Base-by-base conservation (phyloP, 495 filamentous ascomycete genomes). In the Chaetomidium leptoderma region DNA sequence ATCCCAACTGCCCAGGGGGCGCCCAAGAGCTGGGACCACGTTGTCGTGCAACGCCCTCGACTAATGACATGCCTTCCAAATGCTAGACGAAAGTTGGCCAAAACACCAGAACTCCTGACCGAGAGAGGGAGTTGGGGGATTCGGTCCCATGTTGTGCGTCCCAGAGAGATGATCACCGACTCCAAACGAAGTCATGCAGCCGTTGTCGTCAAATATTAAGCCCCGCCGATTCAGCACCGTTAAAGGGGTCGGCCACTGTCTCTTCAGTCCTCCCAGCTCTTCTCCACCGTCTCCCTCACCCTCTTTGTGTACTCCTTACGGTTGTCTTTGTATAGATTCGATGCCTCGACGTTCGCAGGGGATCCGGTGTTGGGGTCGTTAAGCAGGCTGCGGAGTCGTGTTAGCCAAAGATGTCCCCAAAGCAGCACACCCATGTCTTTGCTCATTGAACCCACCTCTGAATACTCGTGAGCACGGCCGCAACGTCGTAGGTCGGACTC, bases 401-500 rank as follows among this genome's bases (percentile, higher is more conserved):
- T 58, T 48, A 66, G 60, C 26, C 32, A 13, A n/a, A 24, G 11
- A 45, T 35, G 40, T 7, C 33, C 24, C 23, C 51, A 17, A 17
- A 32, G 11, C n/a, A n/a, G n/a, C n/a, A n/a, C n/a, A 27, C 45
- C 48, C 23, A 10, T 4, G 16, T 9, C 19, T 36, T 43, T 16
- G 2, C 33, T 5, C 4, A 23, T 55, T 11, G 14, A 49, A 56
- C 64, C 55, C 73, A 96, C 92, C 93, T 97, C 70, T 98, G 93
- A 60, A 98, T 96, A 66, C 92, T 97, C 6, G 93, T 98, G 63
- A 98, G 75, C 63, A 98, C 91, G 8, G 93, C 93, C 6, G 93
- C 93, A 44, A 98, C 95, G 71, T 98, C 93, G 72, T 98, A 98
- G 16, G 93, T 97, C 23, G 93, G 93, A 71, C 93, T 97, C 93